Evolutionary conservation across 2,329 filamentous ascomycete genomes (phyloP).

Genomic region (Trichoderma gracile): DNA sequence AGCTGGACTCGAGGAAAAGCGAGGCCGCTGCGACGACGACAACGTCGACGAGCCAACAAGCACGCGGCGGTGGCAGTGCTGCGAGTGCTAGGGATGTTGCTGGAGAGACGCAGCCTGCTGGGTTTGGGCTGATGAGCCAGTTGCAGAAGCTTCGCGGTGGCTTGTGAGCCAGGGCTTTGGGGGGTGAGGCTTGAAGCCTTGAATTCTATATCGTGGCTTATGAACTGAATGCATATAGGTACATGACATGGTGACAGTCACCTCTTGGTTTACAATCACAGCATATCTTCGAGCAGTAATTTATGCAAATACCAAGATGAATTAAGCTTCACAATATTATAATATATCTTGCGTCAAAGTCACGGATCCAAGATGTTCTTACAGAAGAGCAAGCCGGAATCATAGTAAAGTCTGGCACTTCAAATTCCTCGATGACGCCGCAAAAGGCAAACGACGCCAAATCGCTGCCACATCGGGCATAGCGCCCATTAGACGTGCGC

Average conservation of each 20-base stretch:
- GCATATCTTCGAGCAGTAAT: too few relatives aligned
- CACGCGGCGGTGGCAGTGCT: slow-evolving; percentile 29
- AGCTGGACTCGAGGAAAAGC: slow-evolving; percentile 48
- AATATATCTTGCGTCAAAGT: too few relatives aligned
- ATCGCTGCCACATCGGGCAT: slow-evolving; percentile 16
- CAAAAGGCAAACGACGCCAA: slow-evolving; percentile 10
- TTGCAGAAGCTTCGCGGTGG: slow-evolving; percentile 61
- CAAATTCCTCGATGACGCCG: background rate
- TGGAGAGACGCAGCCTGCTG: slow-evolving; percentile 48
- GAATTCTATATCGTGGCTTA: too few relatives aligned
- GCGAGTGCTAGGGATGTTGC: slow-evolving; percentile 37
- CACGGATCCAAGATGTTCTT: too few relatives aligned
- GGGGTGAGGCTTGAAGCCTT: background rate
- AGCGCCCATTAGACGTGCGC: slow-evolving; percentile 21
- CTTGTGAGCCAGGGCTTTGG: slow-evolving; percentile 37
- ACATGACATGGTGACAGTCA: background rate
- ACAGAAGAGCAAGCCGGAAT: too few relatives aligned
- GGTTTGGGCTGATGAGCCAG: slow-evolving; percentile 63
- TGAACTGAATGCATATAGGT: background rate
- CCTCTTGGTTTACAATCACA: too few relatives aligned
- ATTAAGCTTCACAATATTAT: too few relatives aligned
- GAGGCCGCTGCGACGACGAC: background rate
- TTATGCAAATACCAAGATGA: too few relatives aligned
- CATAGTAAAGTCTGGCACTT: too few relatives aligned
- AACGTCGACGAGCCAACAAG: slow-evolving; percentile 24